These are phyloP conservation scores for Aphanomyces astaci DNA, from an alignment of 352 stramenopile species.

Conservation along the genomic window DNA sequence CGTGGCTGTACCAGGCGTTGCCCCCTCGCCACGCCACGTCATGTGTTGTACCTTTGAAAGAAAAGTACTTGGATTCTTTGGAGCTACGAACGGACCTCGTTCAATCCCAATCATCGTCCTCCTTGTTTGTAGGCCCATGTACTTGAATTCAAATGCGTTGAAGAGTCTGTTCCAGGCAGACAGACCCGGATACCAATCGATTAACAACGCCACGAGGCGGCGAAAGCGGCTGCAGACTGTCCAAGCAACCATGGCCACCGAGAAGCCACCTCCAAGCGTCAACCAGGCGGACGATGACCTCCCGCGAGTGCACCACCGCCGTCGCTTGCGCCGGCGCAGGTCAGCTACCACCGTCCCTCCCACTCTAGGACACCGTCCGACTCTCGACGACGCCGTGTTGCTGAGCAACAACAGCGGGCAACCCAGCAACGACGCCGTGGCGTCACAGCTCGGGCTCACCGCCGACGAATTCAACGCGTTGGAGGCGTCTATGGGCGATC, in stretches of 20 bases:
- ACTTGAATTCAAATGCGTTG: conserved; percentile 9
- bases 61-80: neutral
- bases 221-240: conserved; percentile 18
- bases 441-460: neutral
- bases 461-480: conserved; percentile 29
- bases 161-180: conserved; percentile 21
- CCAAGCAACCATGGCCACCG: neutral
- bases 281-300: conserved; percentile 11
- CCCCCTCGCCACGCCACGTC: neutral
- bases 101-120: neutral
- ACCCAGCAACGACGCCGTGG: neutral
- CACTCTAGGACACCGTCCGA: too few relatives aligned
- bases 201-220: neutral
- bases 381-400: too few relatives aligned
- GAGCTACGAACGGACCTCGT: neutral
- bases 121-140: conserved; percentile 7
- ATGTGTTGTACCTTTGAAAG: neutral
- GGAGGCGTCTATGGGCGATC: conserved; percentile 25
- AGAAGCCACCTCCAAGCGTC: neutral
- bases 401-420: neutral
- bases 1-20: conserved; percentile 19
- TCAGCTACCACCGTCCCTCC: too few relatives aligned
- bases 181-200: conserved; percentile 1
- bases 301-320: neutral
- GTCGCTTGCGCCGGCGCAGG: too few relatives aligned